A percentile compares a stretch with the other conserved stretches of the same genome.
Conservation (phyloP, 805 yeast genomes). For the Cephaloascus fragrans region DNA sequence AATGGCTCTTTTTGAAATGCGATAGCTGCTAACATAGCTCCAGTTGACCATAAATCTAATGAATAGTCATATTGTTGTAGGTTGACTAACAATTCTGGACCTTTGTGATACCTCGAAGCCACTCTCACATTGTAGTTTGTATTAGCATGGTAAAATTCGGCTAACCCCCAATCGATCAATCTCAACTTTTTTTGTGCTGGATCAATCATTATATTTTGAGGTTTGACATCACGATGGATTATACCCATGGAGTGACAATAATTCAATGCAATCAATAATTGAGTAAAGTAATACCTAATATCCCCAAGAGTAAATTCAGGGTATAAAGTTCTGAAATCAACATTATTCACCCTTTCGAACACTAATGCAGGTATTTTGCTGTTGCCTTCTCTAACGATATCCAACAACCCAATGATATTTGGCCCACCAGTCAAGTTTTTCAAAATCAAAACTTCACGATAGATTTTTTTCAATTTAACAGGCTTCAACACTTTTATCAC, state of each 20-base stretch:
- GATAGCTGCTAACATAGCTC: slow-evolving; percentile 87
- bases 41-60: slow-evolving; percentile 88
- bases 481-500: slow-evolving; percentile 90
- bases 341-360: slow-evolving; percentile 76
- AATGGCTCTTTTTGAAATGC: slow-evolving; percentile 87
- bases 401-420: slow-evolving; percentile 66
- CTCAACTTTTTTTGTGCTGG: slow-evolving; percentile 61
- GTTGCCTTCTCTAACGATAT: slow-evolving; percentile 72
- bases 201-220: slow-evolving; percentile 93
- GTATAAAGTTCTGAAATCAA: slow-evolving; percentile 74
- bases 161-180: slow-evolving; percentile 92
- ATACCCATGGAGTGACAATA: slow-evolving; percentile 92
- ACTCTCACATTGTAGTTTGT: slow-evolving; percentile 89
- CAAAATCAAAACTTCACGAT: slow-evolving; percentile 79
- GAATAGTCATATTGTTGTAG: slow-evolving; percentile 86
- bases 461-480: slow-evolving; percentile 84
- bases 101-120: slow-evolving; percentile 87
- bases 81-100: slow-evolving; percentile 84
- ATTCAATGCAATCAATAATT: slow-evolving; percentile 75
- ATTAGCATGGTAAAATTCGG: slow-evolving; percentile 87
- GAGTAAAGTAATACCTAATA: slow-evolving; percentile 74
- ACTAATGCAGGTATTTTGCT: slow-evolving; percentile 80
- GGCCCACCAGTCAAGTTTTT: slow-evolving; percentile 82
- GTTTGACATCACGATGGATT: slow-evolving; percentile 93
- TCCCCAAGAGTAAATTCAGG: slow-evolving; percentile 69